Evolutionary conservation across 306 rosid genomes (phyloP), one percentile per base, ranked within the genome.

Genomic region (Vigna angularis): DNA sequence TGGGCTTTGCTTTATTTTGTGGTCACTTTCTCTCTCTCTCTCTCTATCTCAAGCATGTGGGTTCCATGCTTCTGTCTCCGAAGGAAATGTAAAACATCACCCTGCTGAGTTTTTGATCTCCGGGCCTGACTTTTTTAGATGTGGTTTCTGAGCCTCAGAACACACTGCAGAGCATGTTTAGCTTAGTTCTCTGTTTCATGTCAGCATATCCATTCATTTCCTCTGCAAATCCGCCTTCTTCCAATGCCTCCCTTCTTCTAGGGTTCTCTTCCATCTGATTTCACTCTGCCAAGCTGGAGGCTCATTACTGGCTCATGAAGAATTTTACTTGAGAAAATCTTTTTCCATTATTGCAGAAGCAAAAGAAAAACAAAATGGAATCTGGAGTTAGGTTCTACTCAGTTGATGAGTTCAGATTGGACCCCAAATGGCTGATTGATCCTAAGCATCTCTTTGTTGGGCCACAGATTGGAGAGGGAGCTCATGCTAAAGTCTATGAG

Each of bases 401-500:
- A 9, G 89, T 85, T 63, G 97, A 94, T 72, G 95, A 92, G 86
- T 83, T 90, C 87, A 87, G 86, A 83, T 87, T 92, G 85, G 97
- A 94, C 78, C 72, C 90, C 36, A 92, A 90, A 75, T 94, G 97
- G 93, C 79, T 90, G 36, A 75, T 94, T 89, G 96, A 92, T 85
- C 97, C 97, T 58, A 84, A 87, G 40, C 93, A 83, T 72, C 91
- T 92, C 10, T 90, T 83, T 78, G 98, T 94, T 34, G 98, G 97
- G 18, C 97, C 98, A 16, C 82, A 88, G 80, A 89, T 94, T 88
- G 97, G 97, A 50, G 98, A 94, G 40, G 97, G 98, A 67, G 97
- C 97, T 86, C 98, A 94, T 86, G 98, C 95, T 68, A 94, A 87
- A 89, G 97, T 94, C 49, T 94, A 92, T 0, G 92, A 94, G 90